Evolutionary conservation across 1,139 yeast genomes (phyloP).

Genomic region (Magnusiomyces tetraspermus): DNA sequence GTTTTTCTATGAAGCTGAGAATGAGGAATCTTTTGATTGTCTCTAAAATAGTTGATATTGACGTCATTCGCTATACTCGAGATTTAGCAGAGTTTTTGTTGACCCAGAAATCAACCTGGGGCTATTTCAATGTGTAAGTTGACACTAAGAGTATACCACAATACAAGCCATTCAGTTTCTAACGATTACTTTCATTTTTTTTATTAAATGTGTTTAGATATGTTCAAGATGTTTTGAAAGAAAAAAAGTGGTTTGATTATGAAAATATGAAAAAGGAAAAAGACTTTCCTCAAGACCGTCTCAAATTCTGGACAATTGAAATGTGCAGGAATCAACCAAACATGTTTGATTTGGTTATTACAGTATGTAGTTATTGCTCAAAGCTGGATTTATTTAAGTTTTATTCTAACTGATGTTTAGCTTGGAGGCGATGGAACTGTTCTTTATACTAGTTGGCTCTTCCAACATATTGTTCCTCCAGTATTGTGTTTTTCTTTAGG

Average conservation of each 20-base stretch:
- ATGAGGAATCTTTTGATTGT: conserved; percentile 53
- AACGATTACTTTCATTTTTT: neutral
- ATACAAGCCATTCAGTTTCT: neutral
- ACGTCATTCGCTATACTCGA: conserved; percentile 46
- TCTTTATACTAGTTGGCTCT: conserved; percentile 51
- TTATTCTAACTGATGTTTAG: conserved; percentile 5
- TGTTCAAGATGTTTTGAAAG: conserved; percentile 45
- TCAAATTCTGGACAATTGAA: conserved; percentile 51
- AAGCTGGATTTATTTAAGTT: neutral
- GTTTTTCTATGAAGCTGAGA: conserved; percentile 45
- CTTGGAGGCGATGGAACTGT: conserved; percentile 92
- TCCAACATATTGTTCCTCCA: conserved; percentile 70
- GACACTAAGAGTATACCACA: neutral
- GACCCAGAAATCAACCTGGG: conserved; percentile 31
- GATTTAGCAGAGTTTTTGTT: conserved; percentile 53
- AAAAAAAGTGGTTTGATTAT: conserved; percentile 39
- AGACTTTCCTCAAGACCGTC: conserved; percentile 35
- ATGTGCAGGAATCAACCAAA: conserved; percentile 42
- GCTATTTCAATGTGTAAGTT: conserved; percentile 31
- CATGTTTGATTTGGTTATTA: conserved; percentile 44
- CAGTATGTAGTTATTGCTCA: conserved; percentile 20
- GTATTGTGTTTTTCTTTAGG: conserved; percentile 76
- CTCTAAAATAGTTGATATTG: conserved; percentile 59
- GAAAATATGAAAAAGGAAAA: conserved; percentile 30
- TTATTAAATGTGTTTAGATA: conserved; percentile 22